phyloP scores from a whole-genome alignment of 1,284 basidiomycete genomes.

The Macrocystidia cucumis region DNA sequence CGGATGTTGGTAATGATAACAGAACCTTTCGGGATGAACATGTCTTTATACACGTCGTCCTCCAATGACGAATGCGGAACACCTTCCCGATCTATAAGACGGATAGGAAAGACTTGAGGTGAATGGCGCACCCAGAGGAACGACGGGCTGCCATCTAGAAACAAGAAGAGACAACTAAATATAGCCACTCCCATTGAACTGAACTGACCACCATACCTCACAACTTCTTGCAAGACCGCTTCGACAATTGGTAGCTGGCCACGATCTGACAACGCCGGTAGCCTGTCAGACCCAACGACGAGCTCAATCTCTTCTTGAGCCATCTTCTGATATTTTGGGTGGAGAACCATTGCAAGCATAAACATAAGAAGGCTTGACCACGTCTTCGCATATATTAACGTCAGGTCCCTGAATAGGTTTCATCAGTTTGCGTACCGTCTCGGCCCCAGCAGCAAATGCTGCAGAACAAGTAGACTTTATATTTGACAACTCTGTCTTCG shows the following conservation, averaged over 20 bases:
- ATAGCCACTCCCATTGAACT: no score
- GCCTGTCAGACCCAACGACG: not conserved
- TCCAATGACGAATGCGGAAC: conserved; percentile 9
- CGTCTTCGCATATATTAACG: not conserved
- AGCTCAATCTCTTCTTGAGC: not conserved
- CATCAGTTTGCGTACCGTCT: no score
- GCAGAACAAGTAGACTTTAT: no score
- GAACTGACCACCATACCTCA: no score
- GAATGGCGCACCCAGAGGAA: no score
- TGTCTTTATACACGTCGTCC: conserved; percentile 9
- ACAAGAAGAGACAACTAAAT: no score
- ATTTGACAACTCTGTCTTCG: no score
- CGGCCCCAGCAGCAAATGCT: no score
- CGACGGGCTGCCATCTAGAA: no score
- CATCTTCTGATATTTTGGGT: not conserved
- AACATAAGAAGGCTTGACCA: not conserved
- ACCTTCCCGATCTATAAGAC: conserved; percentile 5
- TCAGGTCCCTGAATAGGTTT: not conserved
- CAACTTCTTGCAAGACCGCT: not conserved
- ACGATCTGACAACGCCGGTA: not conserved
- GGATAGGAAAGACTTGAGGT: no score
- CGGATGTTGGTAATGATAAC: conserved; percentile 8
- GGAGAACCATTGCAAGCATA: not conserved
- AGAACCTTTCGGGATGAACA: conserved; percentile 10
- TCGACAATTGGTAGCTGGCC: not conserved